phyloP scores from a whole-genome alignment of 2,329 filamentous ascomycete genomes.

The Epichloe coenophiala region DNA sequence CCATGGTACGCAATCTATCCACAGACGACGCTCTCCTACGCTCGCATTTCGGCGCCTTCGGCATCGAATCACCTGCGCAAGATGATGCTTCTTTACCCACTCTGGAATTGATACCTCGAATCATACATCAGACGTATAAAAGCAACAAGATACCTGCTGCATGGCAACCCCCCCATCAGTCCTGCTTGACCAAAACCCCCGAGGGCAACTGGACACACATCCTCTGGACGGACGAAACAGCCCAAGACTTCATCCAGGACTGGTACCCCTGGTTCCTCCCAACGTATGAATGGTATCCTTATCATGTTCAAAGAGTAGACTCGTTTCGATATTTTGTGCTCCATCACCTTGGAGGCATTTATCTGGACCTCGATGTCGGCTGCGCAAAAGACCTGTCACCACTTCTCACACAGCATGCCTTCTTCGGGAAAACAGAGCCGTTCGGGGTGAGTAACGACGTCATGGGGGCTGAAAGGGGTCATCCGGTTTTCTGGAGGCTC shows the following conservation, averaged over 20 bases:
- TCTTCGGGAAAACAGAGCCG: background rate
- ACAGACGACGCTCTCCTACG: background rate
- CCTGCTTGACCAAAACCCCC: background rate
- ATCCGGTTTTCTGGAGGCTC: background rate
- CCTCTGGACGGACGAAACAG: slow-evolving; percentile 63
- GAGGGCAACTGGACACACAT: background rate
- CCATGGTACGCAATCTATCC: background rate
- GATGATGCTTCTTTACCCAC: background rate
- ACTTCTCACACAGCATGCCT: background rate
- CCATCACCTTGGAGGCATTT: slow-evolving; percentile 64
- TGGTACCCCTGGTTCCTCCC: slow-evolving; percentile 69
- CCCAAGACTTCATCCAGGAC: slow-evolving; percentile 55
- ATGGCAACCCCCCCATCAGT: background rate
- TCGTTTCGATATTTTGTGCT: slow-evolving; percentile 70
- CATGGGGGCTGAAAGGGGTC: background rate
- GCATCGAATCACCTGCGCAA: background rate
- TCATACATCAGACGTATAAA: slow-evolving; percentile 4
- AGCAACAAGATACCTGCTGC: background rate
- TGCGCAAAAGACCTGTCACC: background rate
- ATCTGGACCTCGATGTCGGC: slow-evolving; percentile 56
- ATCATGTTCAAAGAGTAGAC: slow-evolving; percentile 66
- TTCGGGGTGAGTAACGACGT: background rate
- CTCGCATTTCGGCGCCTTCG: background rate
- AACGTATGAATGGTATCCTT: slow-evolving; percentile 61
- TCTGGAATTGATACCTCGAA: background rate